Conservation (phyloP, 371 early-diverging fungal genomes). For the Mortierella sp. region DNA sequence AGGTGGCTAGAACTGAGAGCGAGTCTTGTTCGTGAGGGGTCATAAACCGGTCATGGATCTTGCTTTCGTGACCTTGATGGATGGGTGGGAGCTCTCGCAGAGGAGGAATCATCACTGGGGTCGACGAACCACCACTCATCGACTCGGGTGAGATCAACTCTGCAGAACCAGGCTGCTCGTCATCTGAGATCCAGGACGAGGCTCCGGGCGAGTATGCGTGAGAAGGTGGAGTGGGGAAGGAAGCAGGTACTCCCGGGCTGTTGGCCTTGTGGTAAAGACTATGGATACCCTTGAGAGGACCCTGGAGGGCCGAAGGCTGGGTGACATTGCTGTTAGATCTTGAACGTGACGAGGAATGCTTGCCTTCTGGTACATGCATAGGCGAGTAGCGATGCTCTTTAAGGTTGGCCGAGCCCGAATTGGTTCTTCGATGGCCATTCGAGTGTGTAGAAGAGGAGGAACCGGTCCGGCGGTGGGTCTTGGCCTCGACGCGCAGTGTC, state of each 20-base stretch:
- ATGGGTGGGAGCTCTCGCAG: slow-evolving; percentile 35
- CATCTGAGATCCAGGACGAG: slow-evolving; percentile 38
- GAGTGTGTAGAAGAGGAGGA: slow-evolving; percentile 38
- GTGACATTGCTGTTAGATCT: slow-evolving; percentile 47
- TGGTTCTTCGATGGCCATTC: slow-evolving; percentile 38
- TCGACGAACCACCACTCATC: background rate
- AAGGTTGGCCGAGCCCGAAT: slow-evolving; percentile 40
- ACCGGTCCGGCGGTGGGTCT: slow-evolving; percentile 30
- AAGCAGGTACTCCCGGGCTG: slow-evolving; percentile 21
- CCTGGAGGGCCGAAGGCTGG: slow-evolving; percentile 11
- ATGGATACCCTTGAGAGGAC: slow-evolving; percentile 17
- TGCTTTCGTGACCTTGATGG: slow-evolving; percentile 20
- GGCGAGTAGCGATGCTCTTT: slow-evolving; percentile 52
- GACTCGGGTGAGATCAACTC: slow-evolving; percentile 7
- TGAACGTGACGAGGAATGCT: slow-evolving; percentile 39
- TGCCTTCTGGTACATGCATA: slow-evolving; percentile 35
- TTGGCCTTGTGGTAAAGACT: slow-evolving; percentile 32
- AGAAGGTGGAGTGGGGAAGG: slow-evolving; percentile 29
- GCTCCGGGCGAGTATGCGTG: slow-evolving; percentile 36
- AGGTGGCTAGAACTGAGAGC: slow-evolving; percentile 48
- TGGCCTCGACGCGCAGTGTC: slow-evolving; percentile 16
- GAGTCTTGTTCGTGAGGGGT: slow-evolving; percentile 39
- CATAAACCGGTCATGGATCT: slow-evolving; percentile 19
- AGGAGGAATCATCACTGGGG: slow-evolving; percentile 23
- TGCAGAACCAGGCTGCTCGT: slow-evolving; percentile 26